A percentile compares a stretch with the other conserved stretches of the same genome.
phyloP scores from a whole-genome alignment of 371 early-diverging fungal genomes.

The Entomophthora muscae region DNA sequence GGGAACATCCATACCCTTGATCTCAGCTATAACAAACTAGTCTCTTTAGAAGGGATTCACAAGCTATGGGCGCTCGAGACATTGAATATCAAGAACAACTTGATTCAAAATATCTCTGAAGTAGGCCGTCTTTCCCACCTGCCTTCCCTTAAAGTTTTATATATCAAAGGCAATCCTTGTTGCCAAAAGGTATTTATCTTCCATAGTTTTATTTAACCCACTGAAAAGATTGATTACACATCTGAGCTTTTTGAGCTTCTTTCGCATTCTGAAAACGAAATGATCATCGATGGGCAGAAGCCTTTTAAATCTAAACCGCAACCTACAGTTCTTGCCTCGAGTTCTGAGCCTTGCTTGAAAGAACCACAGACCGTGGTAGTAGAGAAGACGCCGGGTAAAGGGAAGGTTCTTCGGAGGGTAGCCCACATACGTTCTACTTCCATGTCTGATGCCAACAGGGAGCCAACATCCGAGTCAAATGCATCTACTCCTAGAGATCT shows the following conservation, averaged over 20 bases:
- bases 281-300: background rate
- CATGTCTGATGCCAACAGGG: background rate
- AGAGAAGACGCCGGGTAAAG: background rate
- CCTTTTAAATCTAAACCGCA: background rate
- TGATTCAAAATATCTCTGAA: background rate
- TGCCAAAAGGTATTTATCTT: background rate
- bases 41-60: background rate
- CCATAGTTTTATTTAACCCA: background rate
- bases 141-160: background rate
- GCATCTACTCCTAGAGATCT: background rate
- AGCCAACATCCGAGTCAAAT: background rate
- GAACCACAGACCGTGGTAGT: too few relatives aligned
- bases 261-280: background rate
- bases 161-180: background rate
- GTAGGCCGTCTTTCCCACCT: background rate
- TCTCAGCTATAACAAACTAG: background rate
- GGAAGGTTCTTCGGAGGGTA: background rate
- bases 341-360: too few relatives aligned
- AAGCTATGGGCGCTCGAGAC: constrained; percentile 1
- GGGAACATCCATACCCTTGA: background rate
- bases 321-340: too few relatives aligned
- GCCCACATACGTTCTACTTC: background rate
- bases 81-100: background rate
- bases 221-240: background rate
- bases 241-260: background rate